Conservation (phyloP, 441 rosid genomes). For the Jatropha multifida region DNA sequence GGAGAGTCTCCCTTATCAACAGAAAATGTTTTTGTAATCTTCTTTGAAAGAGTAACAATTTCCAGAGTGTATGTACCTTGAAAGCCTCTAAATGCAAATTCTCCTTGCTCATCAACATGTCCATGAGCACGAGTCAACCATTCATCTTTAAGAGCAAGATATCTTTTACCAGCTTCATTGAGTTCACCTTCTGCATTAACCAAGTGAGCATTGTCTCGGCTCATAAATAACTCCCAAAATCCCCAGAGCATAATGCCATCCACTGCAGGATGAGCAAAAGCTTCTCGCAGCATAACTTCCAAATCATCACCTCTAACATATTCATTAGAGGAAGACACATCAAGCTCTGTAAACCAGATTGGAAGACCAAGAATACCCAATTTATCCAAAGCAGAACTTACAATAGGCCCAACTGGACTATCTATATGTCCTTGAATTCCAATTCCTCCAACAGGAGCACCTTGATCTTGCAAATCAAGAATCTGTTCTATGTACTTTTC, state of each 20-base stretch:
- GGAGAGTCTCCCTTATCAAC: slow-evolving; percentile 68
- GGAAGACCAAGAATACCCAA: slow-evolving; percentile 74
- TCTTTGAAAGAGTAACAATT: slow-evolving; percentile 38
- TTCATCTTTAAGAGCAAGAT: slow-evolving; percentile 62
- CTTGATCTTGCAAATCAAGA: slow-evolving; percentile 67
- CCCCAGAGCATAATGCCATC: slow-evolving; percentile 95
- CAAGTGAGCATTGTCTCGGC: slow-evolving; percentile 58
- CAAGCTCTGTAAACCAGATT: slow-evolving; percentile 92
- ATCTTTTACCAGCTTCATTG: slow-evolving; percentile 72
- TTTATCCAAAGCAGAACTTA: slow-evolving; percentile 69
- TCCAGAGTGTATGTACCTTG: slow-evolving; percentile 65
- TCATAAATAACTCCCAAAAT: slow-evolving; percentile 91
- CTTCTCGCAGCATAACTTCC: slow-evolving; percentile 88
- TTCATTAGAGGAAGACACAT: slow-evolving; percentile 77
- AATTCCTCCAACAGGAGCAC: slow-evolving; percentile 82
- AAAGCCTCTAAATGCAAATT: slow-evolving; percentile 76
- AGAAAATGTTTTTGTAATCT: slow-evolving; percentile 46
- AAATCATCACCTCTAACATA: slow-evolving; percentile 75
- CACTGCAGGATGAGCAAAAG: slow-evolving; percentile 83
- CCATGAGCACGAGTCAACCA: slow-evolving; percentile 70
- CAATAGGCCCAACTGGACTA: slow-evolving; percentile 75
- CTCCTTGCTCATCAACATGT: slow-evolving; percentile 48
- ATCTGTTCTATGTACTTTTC: slow-evolving; percentile 66
- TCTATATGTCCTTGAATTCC: slow-evolving; percentile 93
- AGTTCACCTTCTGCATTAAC: slow-evolving; percentile 84